Evolutionary conservation across 2,329 filamentous ascomycete species (phyloP).

Genomic region (Paraconiothyrium brasiliense): DNA sequence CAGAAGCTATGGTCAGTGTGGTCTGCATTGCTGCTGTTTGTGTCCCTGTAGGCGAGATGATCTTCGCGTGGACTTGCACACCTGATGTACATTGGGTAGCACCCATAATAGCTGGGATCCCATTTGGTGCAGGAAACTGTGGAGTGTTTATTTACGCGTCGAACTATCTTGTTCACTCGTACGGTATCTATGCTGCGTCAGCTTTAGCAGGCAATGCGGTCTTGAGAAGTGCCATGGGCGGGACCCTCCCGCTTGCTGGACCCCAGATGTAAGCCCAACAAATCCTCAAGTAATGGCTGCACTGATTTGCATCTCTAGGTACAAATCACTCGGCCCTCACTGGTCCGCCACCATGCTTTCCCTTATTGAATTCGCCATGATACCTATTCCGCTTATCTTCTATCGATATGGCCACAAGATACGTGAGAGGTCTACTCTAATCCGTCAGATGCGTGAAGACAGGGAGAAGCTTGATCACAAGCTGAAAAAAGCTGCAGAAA

Average conservation of each 20-base stretch:
- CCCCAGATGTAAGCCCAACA: conserved; percentile 63
- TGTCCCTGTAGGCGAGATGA: conserved; percentile 80
- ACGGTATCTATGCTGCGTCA: conserved; percentile 82
- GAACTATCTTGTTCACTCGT: conserved; percentile 82
- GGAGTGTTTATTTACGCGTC: conserved; percentile 82
- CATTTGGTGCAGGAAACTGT: conserved; percentile 80
- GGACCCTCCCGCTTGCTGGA: conserved; percentile 78
- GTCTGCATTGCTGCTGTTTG: conserved; percentile 81
- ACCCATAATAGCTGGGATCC: conserved; percentile 79
- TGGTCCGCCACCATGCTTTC: conserved; percentile 83
- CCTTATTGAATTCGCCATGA: conserved; percentile 74
- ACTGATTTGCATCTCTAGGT: conserved; percentile 51
- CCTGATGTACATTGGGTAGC: conserved; percentile 86
- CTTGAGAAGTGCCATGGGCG: conserved; percentile 76
- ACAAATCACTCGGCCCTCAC: conserved; percentile 72
- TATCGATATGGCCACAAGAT: conserved; percentile 70
- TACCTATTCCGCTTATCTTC: conserved; percentile 83
- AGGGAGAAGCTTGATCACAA: conserved; percentile 53
- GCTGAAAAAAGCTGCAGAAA: conserved; percentile 50
- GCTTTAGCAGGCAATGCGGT: conserved; percentile 84
- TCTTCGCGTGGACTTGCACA: conserved; percentile 86
- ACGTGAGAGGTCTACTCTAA: conserved; percentile 64
- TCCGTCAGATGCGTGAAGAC: conserved; percentile 58
- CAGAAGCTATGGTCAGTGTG: conserved; percentile 82
- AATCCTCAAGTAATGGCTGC: neutral